Evolutionary conservation across 2,329 filamentous ascomycete genomes (phyloP), one percentile per base, ranked within the genome.

Genomic region (Pyricularia sp.): DNA sequence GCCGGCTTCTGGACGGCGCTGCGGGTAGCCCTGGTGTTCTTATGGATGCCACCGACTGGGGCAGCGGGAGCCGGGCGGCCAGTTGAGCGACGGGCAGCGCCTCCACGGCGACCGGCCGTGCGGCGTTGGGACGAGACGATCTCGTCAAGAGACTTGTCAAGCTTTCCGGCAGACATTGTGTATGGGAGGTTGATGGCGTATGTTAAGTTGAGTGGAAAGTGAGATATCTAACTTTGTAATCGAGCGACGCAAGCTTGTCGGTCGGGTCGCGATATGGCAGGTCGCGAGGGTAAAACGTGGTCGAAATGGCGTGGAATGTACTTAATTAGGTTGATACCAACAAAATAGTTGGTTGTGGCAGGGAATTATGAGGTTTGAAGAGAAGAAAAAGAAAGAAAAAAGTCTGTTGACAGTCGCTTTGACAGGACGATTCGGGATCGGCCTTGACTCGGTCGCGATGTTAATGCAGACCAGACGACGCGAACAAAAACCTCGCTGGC

Each of bases 91-190:
- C 85, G 84, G 72, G 78, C 76, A 70, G 78, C 79, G 73, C 81
- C 81, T 4, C 31, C 67, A 72, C 85, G 85, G 79, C 81, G 83
- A 77, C 79, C 83, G 78, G 81, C 86, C 81, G 80, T 86, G 75
- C 82, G 82, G 75, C 85, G 87, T 79, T 87, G 89, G 77, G 89
- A 91, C 79, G 91, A 92, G 84, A 97, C 90, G 82, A 99, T 97
- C 83, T 97, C 93, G 80, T 98, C 95, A 74, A 99, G 92, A 84
- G 93, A 94, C 85, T 96, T 90, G 81, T 97, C 93, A 78, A 99
- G 91, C 84, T 97, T 97, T 84, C 88, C 90, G 85, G 65, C 65
- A 36, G 93, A 92, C 93, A 97, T 97, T 74, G 75, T 90, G 81
- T 77, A 71, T 74, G 72, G 69, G 70, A 70, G 64, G n/a, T 64